Evolutionary conservation across 2,329 filamentous ascomycete genomes (phyloP).

Genomic region (Harringtonia lauricola): DNA sequence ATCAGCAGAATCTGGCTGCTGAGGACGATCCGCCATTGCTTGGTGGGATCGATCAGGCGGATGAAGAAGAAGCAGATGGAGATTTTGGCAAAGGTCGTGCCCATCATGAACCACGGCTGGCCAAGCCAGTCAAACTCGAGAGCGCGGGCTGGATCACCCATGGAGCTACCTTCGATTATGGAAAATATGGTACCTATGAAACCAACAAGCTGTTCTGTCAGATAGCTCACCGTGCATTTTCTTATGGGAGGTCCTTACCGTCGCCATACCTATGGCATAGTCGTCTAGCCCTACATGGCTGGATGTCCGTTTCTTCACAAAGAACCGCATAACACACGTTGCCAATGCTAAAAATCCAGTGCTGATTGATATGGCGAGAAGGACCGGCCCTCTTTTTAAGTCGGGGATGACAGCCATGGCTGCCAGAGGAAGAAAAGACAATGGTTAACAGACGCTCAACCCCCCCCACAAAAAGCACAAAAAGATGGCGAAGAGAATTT

Average conservation of each 20-base stretch:
- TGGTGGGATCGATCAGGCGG: slow-evolving; percentile 17
- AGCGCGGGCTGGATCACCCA: slow-evolving; percentile 15
- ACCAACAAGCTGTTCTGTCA: slow-evolving; percentile 18
- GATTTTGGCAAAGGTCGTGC: slow-evolving; percentile 23
- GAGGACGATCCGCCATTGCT: slow-evolving; percentile 20
- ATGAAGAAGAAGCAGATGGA: slow-evolving; percentile 26
- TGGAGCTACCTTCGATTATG: slow-evolving; percentile 20
- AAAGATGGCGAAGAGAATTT: background rate
- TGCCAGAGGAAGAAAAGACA: background rate
- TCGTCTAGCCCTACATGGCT: slow-evolving; percentile 21
- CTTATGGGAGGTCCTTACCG: slow-evolving; percentile 14
- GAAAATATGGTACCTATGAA: slow-evolving; percentile 23
- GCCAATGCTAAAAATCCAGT: slow-evolving; percentile 21
- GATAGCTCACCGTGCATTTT: background rate
- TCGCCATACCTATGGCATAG: slow-evolving; percentile 21
- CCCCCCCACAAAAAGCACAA: background rate
- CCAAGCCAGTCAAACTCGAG: slow-evolving; percentile 23
- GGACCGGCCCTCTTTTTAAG: slow-evolving; percentile 22
- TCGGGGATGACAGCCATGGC: slow-evolving; percentile 16
- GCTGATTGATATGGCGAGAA: slow-evolving; percentile 23
- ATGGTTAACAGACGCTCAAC: background rate
- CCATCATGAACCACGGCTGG: slow-evolving; percentile 25
- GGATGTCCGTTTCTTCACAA: slow-evolving; percentile 16
- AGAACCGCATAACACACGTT: slow-evolving; percentile 22
- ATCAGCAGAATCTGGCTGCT: slow-evolving; percentile 20